Evolutionary conservation across 192 early-diverging fungal species (phyloP).

Genomic region (Coemansia sp.): DNA sequence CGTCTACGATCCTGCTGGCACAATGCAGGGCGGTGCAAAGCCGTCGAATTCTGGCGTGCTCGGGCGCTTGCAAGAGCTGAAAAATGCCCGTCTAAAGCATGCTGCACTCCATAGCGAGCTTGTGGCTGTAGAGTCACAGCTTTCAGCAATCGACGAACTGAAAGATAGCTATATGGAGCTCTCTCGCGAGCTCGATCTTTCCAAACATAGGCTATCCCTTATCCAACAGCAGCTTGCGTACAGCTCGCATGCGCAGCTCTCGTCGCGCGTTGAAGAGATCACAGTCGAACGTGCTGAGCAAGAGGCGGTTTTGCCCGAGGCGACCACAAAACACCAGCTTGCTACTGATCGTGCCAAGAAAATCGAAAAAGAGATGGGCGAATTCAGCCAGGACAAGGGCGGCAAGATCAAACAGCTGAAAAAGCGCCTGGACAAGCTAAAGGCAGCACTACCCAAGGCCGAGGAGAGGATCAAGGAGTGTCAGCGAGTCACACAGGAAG

Average conservation of each 20-base stretch:
- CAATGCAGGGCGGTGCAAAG: constrained; percentile 88
- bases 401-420: constrained; percentile 83
- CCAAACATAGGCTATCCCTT: constrained; percentile 72
- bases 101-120: constrained; percentile 55
- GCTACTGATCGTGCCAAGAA: constrained; percentile 57
- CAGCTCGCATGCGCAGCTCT: constrained; percentile 72
- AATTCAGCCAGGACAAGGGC: constrained; percentile 85
- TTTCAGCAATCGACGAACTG: constrained; percentile 58
- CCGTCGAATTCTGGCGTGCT: constrained; percentile 73
- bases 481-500: constrained; percentile 45
- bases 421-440: constrained; percentile 65
- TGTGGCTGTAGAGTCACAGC: constrained; percentile 54
- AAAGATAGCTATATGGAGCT: constrained; percentile 60
- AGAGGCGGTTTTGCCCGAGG: constrained; percentile 57
- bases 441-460: constrained; percentile 63
- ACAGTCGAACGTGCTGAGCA: constrained; percentile 55
- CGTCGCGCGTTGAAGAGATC: constrained; percentile 38
- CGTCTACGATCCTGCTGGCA: constrained; percentile 93
- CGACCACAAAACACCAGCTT: constrained; percentile 52
- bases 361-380: constrained; percentile 86
- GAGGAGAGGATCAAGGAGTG: constrained; percentile 44
- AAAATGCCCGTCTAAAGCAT: constrained; percentile 60
- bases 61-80: constrained; percentile 70
- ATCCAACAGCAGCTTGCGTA: constrained; percentile 75
- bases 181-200: constrained; percentile 70